phyloP scores from a whole-genome alignment of 345 rosid genomes.

The Zanthoxylum bungeanum region DNA sequence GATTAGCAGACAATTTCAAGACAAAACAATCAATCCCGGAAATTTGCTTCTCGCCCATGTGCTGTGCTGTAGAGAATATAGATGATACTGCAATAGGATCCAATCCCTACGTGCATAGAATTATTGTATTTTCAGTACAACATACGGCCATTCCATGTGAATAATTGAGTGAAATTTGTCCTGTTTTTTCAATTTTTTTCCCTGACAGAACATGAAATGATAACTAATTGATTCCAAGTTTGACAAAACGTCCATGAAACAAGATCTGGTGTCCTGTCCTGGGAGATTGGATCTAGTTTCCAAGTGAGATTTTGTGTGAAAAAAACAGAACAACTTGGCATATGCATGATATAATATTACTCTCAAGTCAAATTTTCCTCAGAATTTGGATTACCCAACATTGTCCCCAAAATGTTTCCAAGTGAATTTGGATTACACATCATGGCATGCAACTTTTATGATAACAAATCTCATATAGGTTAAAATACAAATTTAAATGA shows the following conservation, averaged over 20 bases:
- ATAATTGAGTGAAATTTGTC: not conserved
- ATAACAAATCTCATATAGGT: not conserved
- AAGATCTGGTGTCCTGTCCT: constrained; percentile 31
- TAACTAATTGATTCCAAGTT: not conserved
- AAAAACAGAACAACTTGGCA: not conserved
- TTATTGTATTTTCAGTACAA: constrained; percentile 11
- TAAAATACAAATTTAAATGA: not conserved
- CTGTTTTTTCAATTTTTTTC: not conserved
- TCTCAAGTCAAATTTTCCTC: not conserved
- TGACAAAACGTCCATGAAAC: constrained; percentile 19
- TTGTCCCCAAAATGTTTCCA: not conserved
- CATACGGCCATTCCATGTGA: not conserved
- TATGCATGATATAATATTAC: not conserved
- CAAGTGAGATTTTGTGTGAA: constrained; percentile 9
- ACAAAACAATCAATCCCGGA: constrained; percentile 70
- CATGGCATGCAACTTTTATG: no score
- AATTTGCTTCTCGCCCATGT: constrained; percentile 81
- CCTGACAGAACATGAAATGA: not conserved
- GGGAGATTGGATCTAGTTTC: constrained; percentile 32
- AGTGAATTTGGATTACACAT: no score
- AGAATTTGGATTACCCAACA: not conserved
- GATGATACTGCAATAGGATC: constrained; percentile 87
- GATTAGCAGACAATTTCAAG: constrained; percentile 73
- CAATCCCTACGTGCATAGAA: constrained; percentile 61
- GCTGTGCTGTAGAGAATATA: constrained; percentile 72